These are phyloP conservation scores for Tricholoma furcatifolium DNA, from an alignment of 768 basidiomycete genomes.

Conservation along the genomic window DNA sequence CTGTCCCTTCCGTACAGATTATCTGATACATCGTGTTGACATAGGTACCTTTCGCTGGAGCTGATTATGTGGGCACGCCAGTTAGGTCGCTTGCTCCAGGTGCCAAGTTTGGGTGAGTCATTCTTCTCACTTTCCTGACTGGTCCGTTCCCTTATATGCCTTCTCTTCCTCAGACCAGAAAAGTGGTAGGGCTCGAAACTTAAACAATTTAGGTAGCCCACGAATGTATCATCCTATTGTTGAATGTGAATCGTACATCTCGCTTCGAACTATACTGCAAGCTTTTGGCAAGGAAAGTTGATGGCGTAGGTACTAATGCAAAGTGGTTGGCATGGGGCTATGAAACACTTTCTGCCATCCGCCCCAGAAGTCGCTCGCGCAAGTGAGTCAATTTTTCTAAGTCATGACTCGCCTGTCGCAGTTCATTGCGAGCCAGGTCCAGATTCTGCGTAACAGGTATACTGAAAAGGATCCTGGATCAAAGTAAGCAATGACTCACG, in stretches of 20 bases:
- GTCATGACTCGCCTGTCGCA: conserved; percentile 37
- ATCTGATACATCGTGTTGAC: neutral
- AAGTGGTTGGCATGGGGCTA: conserved; percentile 13
- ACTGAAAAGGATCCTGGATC: neutral
- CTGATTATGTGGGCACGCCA: conserved; percentile 25
- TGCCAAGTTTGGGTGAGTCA: conserved; percentile 29
- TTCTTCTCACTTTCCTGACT: neutral
- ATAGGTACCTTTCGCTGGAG: conserved; percentile 24
- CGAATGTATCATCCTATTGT: neutral
- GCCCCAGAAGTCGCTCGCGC: conserved; percentile 43
- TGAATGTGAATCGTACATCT: neutral
- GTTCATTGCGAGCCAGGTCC: conserved; percentile 42
- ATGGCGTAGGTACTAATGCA: no score
- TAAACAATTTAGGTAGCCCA: neutral
- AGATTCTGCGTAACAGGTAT: conserved; percentile 34
- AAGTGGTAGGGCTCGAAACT: conserved; percentile 4
- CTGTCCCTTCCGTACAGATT: neutral
- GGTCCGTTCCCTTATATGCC: neutral
- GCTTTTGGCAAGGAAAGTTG: no score
- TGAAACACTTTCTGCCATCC: conserved; percentile 43
- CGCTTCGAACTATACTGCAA: no score
- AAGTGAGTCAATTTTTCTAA: conserved; percentile 47
- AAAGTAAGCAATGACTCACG: conserved; percentile 23
- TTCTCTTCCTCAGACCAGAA: neutral
- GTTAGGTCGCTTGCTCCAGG: conserved; percentile 26